phyloP scores from a whole-genome alignment of 768 basidiomycete genomes.

The Mycena epipterygia region DNA sequence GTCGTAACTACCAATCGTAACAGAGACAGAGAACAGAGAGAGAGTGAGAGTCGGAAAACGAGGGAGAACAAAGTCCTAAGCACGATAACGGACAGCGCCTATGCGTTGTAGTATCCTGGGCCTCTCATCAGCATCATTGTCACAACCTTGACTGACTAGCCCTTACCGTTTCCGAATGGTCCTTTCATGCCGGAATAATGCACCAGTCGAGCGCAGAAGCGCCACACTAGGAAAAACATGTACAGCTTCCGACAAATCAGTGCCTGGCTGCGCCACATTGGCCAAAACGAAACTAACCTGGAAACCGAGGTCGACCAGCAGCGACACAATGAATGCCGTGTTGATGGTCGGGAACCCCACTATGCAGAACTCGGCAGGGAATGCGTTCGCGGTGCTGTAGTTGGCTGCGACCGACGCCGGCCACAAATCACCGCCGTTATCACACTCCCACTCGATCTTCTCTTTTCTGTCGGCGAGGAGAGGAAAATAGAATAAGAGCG shows the following conservation, averaged over 20 bases:
- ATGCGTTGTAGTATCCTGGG: slow-evolving; percentile 69
- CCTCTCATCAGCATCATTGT: slow-evolving; percentile 41
- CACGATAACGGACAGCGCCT: slow-evolving; percentile 40
- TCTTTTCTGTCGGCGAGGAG: slow-evolving; percentile 60
- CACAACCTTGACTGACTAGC: slow-evolving; percentile 25
- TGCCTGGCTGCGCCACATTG: slow-evolving; percentile 35
- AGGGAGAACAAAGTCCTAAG: slow-evolving; percentile 42
- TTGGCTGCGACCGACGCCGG: slow-evolving; percentile 57
- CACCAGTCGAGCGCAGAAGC: slow-evolving; percentile 78
- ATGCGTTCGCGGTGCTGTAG: slow-evolving; percentile 54
- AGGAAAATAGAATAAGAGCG: slow-evolving; percentile 18
- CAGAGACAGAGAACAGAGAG: slow-evolving; percentile 44
- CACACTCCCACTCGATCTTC: slow-evolving; percentile 81
- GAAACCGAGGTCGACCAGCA: slow-evolving; percentile 75
- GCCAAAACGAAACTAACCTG: slow-evolving; percentile 60
- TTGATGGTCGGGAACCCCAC: slow-evolving; percentile 72
- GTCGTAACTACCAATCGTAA: slow-evolving; percentile 34
- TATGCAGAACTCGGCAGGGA: slow-evolving; percentile 71
- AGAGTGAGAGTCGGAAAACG: slow-evolving; percentile 31
- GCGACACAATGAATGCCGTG: slow-evolving; percentile 73
- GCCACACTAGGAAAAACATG: slow-evolving; percentile 84
- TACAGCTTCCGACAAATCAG: slow-evolving; percentile 65
- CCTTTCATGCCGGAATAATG: slow-evolving; percentile 77
- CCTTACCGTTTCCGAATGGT: slow-evolving; percentile 72
- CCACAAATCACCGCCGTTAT: slow-evolving; percentile 78